These are phyloP conservation scores for Candida dajiaensis DNA, from an alignment of 805 yeast genomes.

Conservation along the genomic window DNA sequence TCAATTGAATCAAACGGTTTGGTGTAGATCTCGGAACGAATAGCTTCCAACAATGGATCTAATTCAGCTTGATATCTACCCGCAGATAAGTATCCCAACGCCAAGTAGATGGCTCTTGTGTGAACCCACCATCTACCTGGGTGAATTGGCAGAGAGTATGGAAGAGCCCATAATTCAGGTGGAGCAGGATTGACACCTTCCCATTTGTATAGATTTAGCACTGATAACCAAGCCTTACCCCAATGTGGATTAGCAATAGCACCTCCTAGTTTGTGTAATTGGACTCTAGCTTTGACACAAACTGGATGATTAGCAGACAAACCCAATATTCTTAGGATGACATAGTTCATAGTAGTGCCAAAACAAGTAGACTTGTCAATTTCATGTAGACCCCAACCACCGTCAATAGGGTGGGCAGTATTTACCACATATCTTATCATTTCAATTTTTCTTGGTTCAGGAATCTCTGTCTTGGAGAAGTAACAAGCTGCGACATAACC, in stretches of 20 bases:
- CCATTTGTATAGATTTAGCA: conserved; percentile 82
- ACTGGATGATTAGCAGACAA: conserved; percentile 69
- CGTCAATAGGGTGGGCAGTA: conserved; percentile 93
- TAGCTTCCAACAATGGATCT: conserved; percentile 54
- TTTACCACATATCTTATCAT: conserved; percentile 83
- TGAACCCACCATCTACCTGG: conserved; percentile 99
- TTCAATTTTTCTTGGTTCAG: conserved; percentile 61
- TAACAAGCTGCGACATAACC: conserved; percentile 78
- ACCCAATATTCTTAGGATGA: conserved; percentile 76
- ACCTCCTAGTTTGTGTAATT: conserved; percentile 74
- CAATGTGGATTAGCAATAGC: conserved; percentile 91
- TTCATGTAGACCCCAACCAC: conserved; percentile 99
- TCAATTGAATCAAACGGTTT: conserved; percentile 60
- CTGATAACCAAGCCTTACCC: conserved; percentile 92
- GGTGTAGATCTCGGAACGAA: conserved; percentile 78
- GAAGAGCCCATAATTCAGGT: conserved; percentile 87
- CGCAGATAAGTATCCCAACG: conserved; percentile 76
- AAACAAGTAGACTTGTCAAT: conserved; percentile 92
- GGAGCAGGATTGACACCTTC: conserved; percentile 99
- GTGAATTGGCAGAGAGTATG: conserved; percentile 75
- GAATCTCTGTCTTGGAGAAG: conserved; percentile 61
- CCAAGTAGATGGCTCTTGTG: conserved; percentile 84
- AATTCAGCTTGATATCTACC: conserved; percentile 48
- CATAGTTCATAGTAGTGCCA: conserved; percentile 88
- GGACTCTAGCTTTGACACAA: conserved; percentile 65